A percentile compares a stretch with the other conserved stretches of the same genome.
Conservation (phyloP, 2,329 filamentous ascomycete species). For the Sordariomycetes sp. region DNA sequence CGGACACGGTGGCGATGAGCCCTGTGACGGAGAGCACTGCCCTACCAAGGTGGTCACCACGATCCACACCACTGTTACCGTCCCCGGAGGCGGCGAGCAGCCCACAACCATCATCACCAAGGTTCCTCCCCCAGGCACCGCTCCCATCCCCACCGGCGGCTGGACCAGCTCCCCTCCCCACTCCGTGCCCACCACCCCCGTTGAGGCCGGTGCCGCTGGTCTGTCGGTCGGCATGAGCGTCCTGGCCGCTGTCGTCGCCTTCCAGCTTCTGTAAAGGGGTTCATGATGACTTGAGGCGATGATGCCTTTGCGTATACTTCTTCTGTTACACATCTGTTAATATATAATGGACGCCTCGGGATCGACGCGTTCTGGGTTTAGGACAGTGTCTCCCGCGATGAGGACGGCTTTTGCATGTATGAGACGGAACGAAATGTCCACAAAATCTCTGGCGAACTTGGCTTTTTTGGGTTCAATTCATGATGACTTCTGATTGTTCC, state of each 20-base stretch:
- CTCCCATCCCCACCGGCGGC: conserved; percentile 10
- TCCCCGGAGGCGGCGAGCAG: too few species aligned
- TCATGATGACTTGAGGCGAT: background rate
- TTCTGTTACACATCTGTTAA: too few species aligned
- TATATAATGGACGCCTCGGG: too few species aligned
- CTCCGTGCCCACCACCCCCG: conserved; percentile 19
- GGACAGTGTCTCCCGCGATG: too few species aligned
- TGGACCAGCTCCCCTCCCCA: conserved; percentile 6
- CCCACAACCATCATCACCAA: background rate
- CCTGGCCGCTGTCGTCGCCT: conserved; percentile 13
- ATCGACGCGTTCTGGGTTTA: too few species aligned
- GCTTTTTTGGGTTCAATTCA: too few species aligned
- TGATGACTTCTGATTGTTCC: too few species aligned
- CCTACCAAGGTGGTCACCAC: background rate
- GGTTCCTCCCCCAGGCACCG: conserved; percentile 5
- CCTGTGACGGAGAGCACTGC: background rate
- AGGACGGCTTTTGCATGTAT: too few species aligned
- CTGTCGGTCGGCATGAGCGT: conserved; percentile 14
- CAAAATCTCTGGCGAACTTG: too few species aligned
- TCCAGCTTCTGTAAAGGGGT: conserved; percentile 16
- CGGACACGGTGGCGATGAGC: background rate
- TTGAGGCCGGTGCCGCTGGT: conserved; percentile 36
- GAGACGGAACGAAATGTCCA: too few species aligned
- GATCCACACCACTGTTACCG: background rate
- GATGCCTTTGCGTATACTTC: background rate